These are phyloP conservation scores for Yamadazyma laniorum DNA, from an alignment of 805 yeast species.

Conservation along the genomic window DNA sequence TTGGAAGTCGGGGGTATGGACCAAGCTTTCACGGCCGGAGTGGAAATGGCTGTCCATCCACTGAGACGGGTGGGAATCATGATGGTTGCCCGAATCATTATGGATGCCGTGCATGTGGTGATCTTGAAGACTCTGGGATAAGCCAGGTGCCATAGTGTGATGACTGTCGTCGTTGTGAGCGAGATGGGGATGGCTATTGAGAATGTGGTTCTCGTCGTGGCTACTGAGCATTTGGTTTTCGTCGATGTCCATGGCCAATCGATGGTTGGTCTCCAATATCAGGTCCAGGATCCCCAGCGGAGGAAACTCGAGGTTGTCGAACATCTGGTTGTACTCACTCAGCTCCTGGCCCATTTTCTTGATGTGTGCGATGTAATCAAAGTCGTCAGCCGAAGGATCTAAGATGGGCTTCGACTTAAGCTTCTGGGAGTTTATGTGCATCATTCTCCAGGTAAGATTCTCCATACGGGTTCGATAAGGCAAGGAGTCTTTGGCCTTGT, in stretches of 20 bases:
- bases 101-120: neutral
- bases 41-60: neutral
- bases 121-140: neutral
- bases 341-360: constrained; percentile 49
- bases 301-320: neutral
- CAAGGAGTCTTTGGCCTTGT: constrained; percentile 67
- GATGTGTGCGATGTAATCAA: constrained; percentile 65
- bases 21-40: neutral
- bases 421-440: constrained; percentile 46
- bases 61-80: neutral
- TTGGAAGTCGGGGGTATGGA: neutral
- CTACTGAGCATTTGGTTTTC: neutral
- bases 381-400: constrained; percentile 53
- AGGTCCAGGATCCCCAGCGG: neutral
- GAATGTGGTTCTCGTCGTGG: neutral
- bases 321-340: neutral
- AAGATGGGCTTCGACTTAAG: constrained; percentile 8
- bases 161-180: too few species aligned
- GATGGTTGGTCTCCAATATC: too few species aligned
- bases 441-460: constrained; percentile 85
- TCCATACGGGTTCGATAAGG: constrained; percentile 79
- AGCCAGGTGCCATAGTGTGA: too few species aligned
- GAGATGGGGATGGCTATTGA: neutral
- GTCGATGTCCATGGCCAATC: neutral
- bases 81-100: neutral